These are phyloP conservation scores for Arthrinium phaeospermum DNA, from an alignment of 2,329 filamentous ascomycete genomes.

Conservation along the genomic window DNA sequence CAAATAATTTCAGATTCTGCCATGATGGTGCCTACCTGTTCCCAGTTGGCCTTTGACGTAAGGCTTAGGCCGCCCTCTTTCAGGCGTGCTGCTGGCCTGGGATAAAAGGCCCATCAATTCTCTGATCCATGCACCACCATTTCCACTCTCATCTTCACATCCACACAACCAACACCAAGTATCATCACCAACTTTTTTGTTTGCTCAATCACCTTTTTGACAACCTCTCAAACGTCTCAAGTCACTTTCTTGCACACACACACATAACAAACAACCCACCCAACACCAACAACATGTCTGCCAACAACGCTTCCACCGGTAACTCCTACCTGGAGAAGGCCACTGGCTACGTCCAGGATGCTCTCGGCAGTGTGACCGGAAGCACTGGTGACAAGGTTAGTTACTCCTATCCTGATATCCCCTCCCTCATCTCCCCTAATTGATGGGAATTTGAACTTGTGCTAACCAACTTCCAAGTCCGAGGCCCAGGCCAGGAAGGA, in stretches of 20 bases:
- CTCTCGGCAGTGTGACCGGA: conserved; percentile 75
- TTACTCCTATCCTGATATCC: not conserved
- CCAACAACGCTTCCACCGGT: conserved; percentile 71
- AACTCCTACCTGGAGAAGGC: conserved; percentile 79
- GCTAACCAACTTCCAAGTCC: conserved; percentile 40
- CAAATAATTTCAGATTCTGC: not conserved
- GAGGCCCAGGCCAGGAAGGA: conserved; percentile 70
- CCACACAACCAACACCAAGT: not conserved
- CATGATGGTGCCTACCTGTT: conserved; percentile 1
- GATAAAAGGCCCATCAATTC: conserved; percentile 1
- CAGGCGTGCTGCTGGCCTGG: not conserved
- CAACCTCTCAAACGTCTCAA: not conserved
- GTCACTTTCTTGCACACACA: not conserved
- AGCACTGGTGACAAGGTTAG: conserved; percentile 68
- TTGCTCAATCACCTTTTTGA: not conserved
- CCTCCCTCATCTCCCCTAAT: not conserved
- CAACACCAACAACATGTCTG: conserved; percentile 42
- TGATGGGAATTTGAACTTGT: conserved; percentile 13
- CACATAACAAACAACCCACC: not conserved
- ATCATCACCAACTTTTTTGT: not conserved
- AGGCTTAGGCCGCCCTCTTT: not conserved
- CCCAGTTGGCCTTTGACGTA: conserved; percentile 17
- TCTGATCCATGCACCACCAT: not conserved
- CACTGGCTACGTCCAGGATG: conserved; percentile 74
- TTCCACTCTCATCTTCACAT: conserved; percentile 1